Evolutionary conservation across 257 asterid genomes (phyloP).

Genomic region (Lycium barbarum): DNA sequence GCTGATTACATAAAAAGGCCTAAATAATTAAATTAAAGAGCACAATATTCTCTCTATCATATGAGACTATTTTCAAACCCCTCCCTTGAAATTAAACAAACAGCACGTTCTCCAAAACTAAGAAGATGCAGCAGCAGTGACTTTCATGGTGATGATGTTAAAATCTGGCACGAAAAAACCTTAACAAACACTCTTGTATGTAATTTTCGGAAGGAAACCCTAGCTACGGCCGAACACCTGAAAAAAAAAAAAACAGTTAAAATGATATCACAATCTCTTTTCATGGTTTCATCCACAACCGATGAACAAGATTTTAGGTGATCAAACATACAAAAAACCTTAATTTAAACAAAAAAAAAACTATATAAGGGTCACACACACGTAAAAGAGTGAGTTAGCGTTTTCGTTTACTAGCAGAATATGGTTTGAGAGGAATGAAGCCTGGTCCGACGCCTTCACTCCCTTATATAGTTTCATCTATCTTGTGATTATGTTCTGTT

Average conservation of each 20-base stretch:
- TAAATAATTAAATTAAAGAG: neutral
- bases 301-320: neutral
- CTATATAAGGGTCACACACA: neutral
- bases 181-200: neutral
- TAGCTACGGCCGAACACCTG: neutral
- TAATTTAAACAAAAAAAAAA: neutral
- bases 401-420: neutral
- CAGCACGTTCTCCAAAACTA: neutral
- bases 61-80: neutral
- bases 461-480: neutral
- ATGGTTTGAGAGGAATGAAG: slow-evolving; percentile 48
- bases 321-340: neutral
- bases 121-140: neutral
- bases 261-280: neutral
- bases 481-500: neutral
- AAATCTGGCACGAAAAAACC: neutral
- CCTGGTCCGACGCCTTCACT: slow-evolving; percentile 38
- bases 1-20: neutral
- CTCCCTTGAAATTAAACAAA: neutral
- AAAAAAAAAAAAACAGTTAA: neutral
- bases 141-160: neutral
- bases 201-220: neutral
- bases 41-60: neutral
- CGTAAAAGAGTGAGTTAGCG: neutral
- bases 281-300: neutral